Evolutionary conservation across 371 early-diverging fungal species (phyloP), one percentile per base, ranked within the genome.

Genomic region (Rhizopus arrhizus): DNA sequence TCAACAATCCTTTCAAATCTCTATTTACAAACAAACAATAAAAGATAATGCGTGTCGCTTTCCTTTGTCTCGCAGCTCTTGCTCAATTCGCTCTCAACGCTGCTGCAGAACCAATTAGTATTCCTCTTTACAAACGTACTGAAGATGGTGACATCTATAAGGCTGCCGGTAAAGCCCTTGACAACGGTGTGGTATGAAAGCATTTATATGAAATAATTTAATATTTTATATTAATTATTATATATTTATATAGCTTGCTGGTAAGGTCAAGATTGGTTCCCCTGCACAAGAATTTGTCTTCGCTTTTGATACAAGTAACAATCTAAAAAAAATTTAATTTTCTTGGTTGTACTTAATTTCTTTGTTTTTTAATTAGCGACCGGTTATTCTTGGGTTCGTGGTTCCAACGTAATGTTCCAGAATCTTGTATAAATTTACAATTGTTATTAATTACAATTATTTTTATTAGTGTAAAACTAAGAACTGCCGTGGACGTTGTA

Each of bases 341-440:
- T 31, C 22, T 8, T 53, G 56, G 66, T 58, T 53, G 61, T 67
- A 59, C 59, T 56, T 57, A 60, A 55, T 66, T 54, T 63, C 46
- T 47, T 60, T 61, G 36, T 49, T 60, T 68, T 57, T 63, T 47
- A 65, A 65, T 51, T 70, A 73, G 75, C 75, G 48, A 72, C 68
- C 33, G 80, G 80, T 43, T 80, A 68, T 68, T 75, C 77, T 50
- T 80, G 80, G 80, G 72, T 80, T 53, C 80, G 80, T 58, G 80
- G 80, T 43, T 73, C 73, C 45, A 70, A 66, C 58, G 75, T 75
- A 66, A 58, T 59, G 60, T 53, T 38, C 6, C 11, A 40, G 10
- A 31, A 16, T 53, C 33, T 12, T 33, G 15, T 36, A 29, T 42
- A 35, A 5, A 42, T 48, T 56, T 50, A 49, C 40, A 36, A 50